phyloP scores from a whole-genome alignment of 139 green algal species.

The Pleodorina starrii region DNA sequence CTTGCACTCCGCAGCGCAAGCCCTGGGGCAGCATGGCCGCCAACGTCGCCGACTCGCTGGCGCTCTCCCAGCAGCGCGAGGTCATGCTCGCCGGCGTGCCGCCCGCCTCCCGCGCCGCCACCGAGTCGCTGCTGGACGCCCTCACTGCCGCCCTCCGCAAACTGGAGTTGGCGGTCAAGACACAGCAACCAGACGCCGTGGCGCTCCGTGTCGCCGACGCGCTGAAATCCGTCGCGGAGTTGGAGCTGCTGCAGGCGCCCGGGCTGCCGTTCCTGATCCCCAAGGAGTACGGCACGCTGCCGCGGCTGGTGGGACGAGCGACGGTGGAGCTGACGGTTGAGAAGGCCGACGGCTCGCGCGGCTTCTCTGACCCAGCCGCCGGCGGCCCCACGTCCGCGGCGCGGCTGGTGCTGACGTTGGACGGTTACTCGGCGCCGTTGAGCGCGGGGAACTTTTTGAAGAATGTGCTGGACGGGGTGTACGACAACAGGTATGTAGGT shows the following conservation, averaged over 20 bases:
- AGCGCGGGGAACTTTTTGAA: conserved; percentile 84
- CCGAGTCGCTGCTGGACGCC: conserved; percentile 45
- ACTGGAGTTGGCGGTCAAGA: conserved; percentile 65
- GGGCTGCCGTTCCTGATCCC: conserved; percentile 78
- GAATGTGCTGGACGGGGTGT: conserved; percentile 82
- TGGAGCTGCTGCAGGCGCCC: conserved; percentile 87
- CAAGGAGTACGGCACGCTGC: conserved; percentile 60
- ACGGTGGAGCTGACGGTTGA: conserved; percentile 65
- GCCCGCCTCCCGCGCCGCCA: not conserved
- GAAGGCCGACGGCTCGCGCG: conserved; percentile 60
- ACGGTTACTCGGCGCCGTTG: conserved; percentile 89
- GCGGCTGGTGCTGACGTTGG: conserved; percentile 72
- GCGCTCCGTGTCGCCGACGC: conserved; percentile 54
- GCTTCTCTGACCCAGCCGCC: conserved; percentile 62
- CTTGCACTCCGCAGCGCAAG: conserved; percentile 76
- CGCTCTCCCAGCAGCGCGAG: conserved; percentile 12
- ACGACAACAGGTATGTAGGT: conserved; percentile 65
- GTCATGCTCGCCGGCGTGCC: conserved; percentile 63
- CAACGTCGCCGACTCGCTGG: conserved; percentile 60
- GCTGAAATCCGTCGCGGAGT: conserved; percentile 70
- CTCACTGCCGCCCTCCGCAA: conserved; percentile 53
- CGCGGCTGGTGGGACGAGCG: conserved; percentile 67
- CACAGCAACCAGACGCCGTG: conserved; percentile 63
- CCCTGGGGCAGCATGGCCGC: conserved; percentile 85
- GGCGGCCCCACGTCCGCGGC: conserved; percentile 51